Conservation (phyloP, 192 early-diverging fungal genomes). For the Jimgerdemannia lactiflua region DNA sequence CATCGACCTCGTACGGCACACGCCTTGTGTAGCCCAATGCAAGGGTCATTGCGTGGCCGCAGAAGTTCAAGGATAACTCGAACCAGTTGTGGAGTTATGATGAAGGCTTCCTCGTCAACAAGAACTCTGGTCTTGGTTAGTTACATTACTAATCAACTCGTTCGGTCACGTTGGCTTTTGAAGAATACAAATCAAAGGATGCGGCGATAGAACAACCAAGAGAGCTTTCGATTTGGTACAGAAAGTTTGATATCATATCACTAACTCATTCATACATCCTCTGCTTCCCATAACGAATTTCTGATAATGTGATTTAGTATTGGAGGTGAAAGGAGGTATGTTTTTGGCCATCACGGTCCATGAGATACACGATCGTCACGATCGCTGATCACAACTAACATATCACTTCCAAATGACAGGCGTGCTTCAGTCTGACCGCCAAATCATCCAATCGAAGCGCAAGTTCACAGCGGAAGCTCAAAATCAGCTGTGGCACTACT, state of each 20-base stretch:
- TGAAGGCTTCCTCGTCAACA: slow-evolving; percentile 25
- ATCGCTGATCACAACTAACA: neutral
- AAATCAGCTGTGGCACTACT: slow-evolving; percentile 27
- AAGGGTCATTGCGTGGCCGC: slow-evolving; percentile 32
- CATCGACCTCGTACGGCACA: too few relatives aligned
- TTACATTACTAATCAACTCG: neutral
- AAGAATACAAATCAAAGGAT: too few relatives aligned
- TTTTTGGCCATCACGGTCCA: too few relatives aligned
- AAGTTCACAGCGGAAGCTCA: slow-evolving; percentile 9
- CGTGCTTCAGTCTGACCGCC: neutral
- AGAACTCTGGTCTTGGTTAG: slow-evolving; percentile 35
- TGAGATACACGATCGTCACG: too few relatives aligned
- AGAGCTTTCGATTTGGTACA: neutral
- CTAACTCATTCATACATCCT: neutral
- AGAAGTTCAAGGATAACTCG: slow-evolving; percentile 35
- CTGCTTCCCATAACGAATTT: slow-evolving; percentile 16
- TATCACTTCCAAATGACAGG: neutral
- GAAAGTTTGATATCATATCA: neutral
- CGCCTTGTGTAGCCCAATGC: slow-evolving; percentile 13
- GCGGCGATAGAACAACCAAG: too few relatives aligned
- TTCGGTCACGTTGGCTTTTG: too few relatives aligned
- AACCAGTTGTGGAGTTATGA: slow-evolving; percentile 36
- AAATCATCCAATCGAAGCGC: neutral
- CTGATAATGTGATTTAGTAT: neutral
- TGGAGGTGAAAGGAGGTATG: neutral